These are phyloP conservation scores for Nigrospora oryzae DNA, from an alignment of 2,329 filamentous ascomycete genomes.

Conservation along the genomic window DNA sequence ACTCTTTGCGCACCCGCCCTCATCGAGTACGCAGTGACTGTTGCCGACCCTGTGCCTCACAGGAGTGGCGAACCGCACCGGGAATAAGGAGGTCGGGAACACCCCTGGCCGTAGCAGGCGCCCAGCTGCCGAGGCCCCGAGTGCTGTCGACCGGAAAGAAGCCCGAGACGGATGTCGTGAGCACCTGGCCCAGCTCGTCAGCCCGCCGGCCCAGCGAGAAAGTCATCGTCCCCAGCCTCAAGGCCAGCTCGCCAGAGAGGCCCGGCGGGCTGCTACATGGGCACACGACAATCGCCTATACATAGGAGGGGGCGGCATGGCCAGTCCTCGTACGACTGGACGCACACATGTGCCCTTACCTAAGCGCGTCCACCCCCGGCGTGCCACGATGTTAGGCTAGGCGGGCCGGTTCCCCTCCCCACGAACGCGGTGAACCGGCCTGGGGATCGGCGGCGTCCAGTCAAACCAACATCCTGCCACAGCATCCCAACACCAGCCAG, in stretches of 20 bases:
- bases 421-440: background rate
- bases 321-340: background rate
- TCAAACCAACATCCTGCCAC: background rate
- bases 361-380: background rate
- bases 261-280: background rate
- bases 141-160: too few species aligned
- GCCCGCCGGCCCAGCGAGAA: too few species aligned
- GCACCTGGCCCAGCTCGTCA: too few species aligned
- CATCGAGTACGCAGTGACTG: background rate
- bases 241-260: too few species aligned
- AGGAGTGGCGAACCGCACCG: background rate
- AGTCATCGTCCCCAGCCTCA: too few species aligned
- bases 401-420: constrained; percentile 1
- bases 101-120: background rate
- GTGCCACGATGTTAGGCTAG: background rate
- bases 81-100: background rate
- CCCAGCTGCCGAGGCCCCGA: too few species aligned
- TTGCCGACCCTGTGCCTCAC: background rate
- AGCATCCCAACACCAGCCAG: background rate
- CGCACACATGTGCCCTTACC: background rate
- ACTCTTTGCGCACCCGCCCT: background rate
- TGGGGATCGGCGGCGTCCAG: background rate
- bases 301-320: background rate
- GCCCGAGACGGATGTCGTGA: too few species aligned
- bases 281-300: background rate